A percentile compares a stretch with the other conserved stretches of the same genome.
Conservation (phyloP, 208 protist species). For the Trypanosoma melophagium region DNA sequence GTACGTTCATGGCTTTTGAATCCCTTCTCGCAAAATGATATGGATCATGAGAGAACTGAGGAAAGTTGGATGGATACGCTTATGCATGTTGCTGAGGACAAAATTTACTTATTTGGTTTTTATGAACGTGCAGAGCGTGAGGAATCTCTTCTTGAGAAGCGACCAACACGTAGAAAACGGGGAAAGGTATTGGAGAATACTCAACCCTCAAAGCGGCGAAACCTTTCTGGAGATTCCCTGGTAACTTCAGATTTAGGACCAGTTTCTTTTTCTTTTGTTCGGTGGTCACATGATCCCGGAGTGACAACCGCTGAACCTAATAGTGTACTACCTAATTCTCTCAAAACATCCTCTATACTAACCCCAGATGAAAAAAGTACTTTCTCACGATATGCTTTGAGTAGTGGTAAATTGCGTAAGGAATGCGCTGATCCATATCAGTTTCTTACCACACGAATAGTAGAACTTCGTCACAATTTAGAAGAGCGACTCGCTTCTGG, state of each 20-base stretch:
- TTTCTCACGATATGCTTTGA: conserved; percentile 69
- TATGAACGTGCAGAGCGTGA: conserved; percentile 19
- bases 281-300: conserved; percentile 7
- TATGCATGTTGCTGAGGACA: conserved; percentile 26
- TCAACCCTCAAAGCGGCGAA: conserved; percentile 9
- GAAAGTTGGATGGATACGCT: conserved; percentile 24
- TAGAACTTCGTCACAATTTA: conserved; percentile 23
- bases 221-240: neutral
- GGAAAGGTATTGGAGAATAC: conserved; percentile 2
- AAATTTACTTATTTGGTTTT: conserved; percentile 33
- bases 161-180: conserved; percentile 20
- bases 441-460: conserved; percentile 52
- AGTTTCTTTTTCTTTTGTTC: conserved; percentile 27
- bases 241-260: neutral
- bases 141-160: conserved; percentile 2
- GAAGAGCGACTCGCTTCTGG: conserved; percentile 13
- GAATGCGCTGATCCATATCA: conserved; percentile 75
- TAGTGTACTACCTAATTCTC: neutral
- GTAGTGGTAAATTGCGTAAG: conserved; percentile 76
- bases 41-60: neutral
- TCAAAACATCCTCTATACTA: conserved; percentile 9
- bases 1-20: conserved; percentile 21
- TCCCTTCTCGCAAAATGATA: neutral
- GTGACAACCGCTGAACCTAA: neutral
- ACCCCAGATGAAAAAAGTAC: conserved; percentile 39